Base-by-base conservation (phyloP, 2,329 filamentous ascomycete species). In the Atkinsonella hypoxylon region DNA sequence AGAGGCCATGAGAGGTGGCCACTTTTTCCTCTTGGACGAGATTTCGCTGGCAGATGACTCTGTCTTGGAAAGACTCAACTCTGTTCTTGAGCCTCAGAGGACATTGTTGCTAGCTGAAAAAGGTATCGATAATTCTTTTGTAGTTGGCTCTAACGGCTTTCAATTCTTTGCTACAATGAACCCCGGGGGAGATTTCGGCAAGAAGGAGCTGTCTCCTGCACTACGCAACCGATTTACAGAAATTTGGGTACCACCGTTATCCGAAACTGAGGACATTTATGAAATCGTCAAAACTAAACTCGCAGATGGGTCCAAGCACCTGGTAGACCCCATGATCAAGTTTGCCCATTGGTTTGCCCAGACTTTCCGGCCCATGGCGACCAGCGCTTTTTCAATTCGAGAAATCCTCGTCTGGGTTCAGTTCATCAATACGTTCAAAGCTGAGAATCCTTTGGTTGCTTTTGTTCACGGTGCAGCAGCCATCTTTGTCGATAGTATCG, bases 111-210 rank as follows among this genome's bases (percentile, higher is more conserved):
- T 99, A 15, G 94, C 94, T 0, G 93, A 98, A 65, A 98, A 97
- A 67, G 94, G 93, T 0, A 80, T 87, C 2, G 77, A 86, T 5
- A 83, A 95, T 64, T 89, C 89, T 0, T 82, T 87, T 55, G 78
- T 98, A 26, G 78, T 79, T 39, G 93, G 86, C 6, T 68, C 75
- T 11, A 75, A 85, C 40, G 87, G 85, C 0, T 99, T 97, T 67
- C 90, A 98, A 61, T 96, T 98, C 67, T 80, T 98, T 53, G 91
- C 93, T 3, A 98, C 93, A 0, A 99, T 99, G 93, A 99, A 99
- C 58, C 93, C 93, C 9, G 94, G 94, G 47, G 93, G 94, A 44
- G 93, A 99, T 63, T 98, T 97, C 64, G 93, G 93, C 56, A 99
- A 99, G 70, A 89, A 91, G 58, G 93, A 99, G 65, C 77, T 99